These are phyloP conservation scores for Acaromyces ingoldii DNA, from an alignment of 1,284 basidiomycete genomes.

Conservation along the genomic window DNA sequence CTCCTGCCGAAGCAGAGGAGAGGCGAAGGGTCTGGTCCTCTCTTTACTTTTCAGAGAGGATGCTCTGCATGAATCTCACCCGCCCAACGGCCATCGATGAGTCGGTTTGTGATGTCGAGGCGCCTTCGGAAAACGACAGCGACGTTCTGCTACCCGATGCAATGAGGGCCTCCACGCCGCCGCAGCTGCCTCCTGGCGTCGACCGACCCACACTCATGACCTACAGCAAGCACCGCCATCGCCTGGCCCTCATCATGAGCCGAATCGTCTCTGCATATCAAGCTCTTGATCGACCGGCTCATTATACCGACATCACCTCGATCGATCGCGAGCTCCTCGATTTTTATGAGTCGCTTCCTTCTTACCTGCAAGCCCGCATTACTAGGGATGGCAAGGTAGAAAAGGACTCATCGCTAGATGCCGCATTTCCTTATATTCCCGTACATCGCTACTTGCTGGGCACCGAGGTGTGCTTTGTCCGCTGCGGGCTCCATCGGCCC, in stretches of 20 bases:
- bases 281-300: conserved; percentile 35
- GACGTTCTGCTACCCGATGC: background rate
- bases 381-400: too few species aligned
- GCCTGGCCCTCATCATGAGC: conserved; percentile 26
- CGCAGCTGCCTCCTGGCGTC: conserved; percentile 22
- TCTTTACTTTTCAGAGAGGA: conserved; percentile 32
- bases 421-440: background rate
- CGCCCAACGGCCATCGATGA: conserved; percentile 42
- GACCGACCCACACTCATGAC: conserved; percentile 24
- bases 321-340: background rate
- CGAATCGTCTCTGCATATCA: conserved; percentile 27
- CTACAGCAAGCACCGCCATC: conserved; percentile 28
- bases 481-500: background rate
- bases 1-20: conserved; percentile 25
- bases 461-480: background rate
- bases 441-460: conserved; percentile 2
- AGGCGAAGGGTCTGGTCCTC: conserved; percentile 39
- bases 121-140: conserved; percentile 19
- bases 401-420: background rate
- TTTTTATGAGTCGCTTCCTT: background rate
- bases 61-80: conserved; percentile 29
- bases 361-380: too few species aligned
- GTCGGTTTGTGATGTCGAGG: conserved; percentile 31
- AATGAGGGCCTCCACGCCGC: background rate
- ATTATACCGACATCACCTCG: conserved; percentile 11